Percentiles rank a stretch among this genome's conserved stretches.
Conservation (phyloP, 2,329 filamentous ascomycete genomes). For the Arthrobotrys megalospora region DNA sequence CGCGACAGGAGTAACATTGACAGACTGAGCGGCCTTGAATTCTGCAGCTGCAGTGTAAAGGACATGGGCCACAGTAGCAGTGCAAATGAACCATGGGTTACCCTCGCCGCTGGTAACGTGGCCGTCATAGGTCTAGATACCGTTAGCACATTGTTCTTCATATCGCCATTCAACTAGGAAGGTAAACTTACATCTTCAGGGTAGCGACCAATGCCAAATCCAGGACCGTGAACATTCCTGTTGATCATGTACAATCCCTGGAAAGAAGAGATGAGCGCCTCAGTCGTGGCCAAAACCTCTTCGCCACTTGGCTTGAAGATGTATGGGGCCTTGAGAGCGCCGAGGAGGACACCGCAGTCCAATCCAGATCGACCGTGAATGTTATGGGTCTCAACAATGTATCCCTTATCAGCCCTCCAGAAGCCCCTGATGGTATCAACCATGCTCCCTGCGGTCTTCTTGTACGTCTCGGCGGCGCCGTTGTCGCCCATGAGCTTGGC, state of each 20-base stretch:
- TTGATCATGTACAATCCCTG: slow-evolving; percentile 80
- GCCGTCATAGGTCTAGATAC: slow-evolving; percentile 79
- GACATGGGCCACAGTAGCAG: slow-evolving; percentile 83
- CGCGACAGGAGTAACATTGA: slow-evolving; percentile 77
- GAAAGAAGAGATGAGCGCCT: slow-evolving; percentile 82
- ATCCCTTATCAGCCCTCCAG: slow-evolving; percentile 76
- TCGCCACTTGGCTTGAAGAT: slow-evolving; percentile 86
- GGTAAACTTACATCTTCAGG: slow-evolving; percentile 76
- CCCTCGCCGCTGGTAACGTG: slow-evolving; percentile 69
- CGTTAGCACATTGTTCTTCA: slow-evolving; percentile 63
- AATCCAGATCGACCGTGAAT: slow-evolving; percentile 75
- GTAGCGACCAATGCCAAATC: slow-evolving; percentile 78
- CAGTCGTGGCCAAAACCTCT: slow-evolving; percentile 80
- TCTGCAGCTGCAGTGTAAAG: slow-evolving; percentile 82
- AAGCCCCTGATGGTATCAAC: slow-evolving; percentile 82
- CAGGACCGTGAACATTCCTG: slow-evolving; percentile 72
- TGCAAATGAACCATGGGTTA: slow-evolving; percentile 86
- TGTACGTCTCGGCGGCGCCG: slow-evolving; percentile 71
- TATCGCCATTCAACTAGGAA: too few species aligned
- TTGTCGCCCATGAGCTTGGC: slow-evolving; percentile 76
- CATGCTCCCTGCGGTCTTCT: slow-evolving; percentile 77
- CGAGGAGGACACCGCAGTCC: slow-evolving; percentile 80
- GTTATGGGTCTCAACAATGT: slow-evolving; percentile 79
- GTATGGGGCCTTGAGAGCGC: slow-evolving; percentile 77
- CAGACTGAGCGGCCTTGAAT: slow-evolving; percentile 76